A percentile compares a stretch with the other conserved stretches of the same genome.
Evolutionary conservation across 345 rosid species (phyloP).

Genomic region (Clarkia xantiana): DNA sequence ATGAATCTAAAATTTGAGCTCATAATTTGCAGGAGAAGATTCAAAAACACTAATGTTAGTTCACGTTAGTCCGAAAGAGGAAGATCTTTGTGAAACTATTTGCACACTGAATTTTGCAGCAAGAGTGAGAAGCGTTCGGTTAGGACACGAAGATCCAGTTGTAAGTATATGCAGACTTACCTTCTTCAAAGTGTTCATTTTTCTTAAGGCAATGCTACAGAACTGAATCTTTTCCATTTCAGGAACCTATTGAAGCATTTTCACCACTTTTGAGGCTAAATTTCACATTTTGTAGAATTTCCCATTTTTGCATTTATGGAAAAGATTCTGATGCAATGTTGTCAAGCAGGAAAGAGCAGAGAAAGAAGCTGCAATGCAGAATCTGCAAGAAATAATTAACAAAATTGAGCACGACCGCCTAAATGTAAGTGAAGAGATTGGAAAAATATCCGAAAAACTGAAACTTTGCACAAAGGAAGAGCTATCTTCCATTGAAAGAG

Average conservation of each 20-base stretch:
- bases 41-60: constrained; percentile 78
- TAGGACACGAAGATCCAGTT: constrained; percentile 36
- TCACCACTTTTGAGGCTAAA: too few species aligned
- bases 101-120: constrained; percentile 63
- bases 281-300: neutral
- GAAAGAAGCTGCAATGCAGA: constrained; percentile 36
- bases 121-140: constrained; percentile 47
- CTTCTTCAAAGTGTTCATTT: too few species aligned
- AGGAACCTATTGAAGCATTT: too few species aligned
- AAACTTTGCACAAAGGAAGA: constrained; percentile 28
- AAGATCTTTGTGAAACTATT: constrained; percentile 67
- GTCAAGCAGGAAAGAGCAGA: constrained; percentile 34
- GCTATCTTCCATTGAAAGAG: constrained; percentile 15
- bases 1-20: neutral
- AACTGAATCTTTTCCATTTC: too few species aligned
- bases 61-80: constrained; percentile 73
- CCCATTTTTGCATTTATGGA: too few species aligned
- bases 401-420: constrained; percentile 40
- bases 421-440: constrained; percentile 20
- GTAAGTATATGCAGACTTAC: constrained; percentile 20
- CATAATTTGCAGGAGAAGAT: constrained; percentile 39
- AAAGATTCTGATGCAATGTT: too few species aligned
- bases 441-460: constrained; percentile 23
- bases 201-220: too few species aligned
- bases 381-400: constrained; percentile 32